Conservation (phyloP, 1,284 basidiomycete genomes). For the Caloboletus inedulis region DNA sequence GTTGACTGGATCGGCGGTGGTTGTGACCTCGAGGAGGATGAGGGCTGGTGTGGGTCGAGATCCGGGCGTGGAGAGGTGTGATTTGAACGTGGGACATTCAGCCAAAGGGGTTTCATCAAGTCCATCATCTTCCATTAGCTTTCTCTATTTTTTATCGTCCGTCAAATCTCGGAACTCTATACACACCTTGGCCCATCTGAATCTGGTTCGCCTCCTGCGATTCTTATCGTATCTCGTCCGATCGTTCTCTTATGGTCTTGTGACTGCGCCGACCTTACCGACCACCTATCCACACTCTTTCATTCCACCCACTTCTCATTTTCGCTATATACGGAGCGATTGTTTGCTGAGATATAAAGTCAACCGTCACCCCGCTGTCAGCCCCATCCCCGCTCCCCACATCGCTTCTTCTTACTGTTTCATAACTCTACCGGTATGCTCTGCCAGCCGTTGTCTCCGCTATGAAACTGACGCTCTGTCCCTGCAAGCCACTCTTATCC, state of each 20-base stretch:
- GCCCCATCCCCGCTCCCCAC: conserved; percentile 13
- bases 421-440: conserved; percentile 15
- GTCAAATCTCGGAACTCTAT: conserved; percentile 25
- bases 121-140: conserved; percentile 9
- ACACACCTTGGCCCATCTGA: conserved; percentile 7
- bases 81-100: conserved; percentile 7
- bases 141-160: conserved; percentile 20
- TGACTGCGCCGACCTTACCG: conserved; percentile 23
- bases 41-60: background rate
- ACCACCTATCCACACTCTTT: conserved; percentile 17
- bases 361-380: conserved; percentile 10
- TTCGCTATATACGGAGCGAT: conserved; percentile 14
- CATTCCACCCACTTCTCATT: conserved; percentile 7
- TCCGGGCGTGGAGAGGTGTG: background rate
- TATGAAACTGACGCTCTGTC: conserved; percentile 16
- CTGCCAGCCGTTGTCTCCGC: background rate
- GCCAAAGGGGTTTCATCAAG: conserved; percentile 10
- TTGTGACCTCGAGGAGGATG: background rate
- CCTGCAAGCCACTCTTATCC: conserved; percentile 19
- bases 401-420: background rate
- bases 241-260: conserved; percentile 31
- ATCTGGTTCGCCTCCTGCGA: conserved; percentile 14
- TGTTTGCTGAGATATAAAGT: conserved; percentile 25
- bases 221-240: conserved; percentile 33
- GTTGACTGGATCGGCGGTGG: background rate